phyloP scores from a whole-genome alignment of 352 stramenopile genomes.

The Phytopythium chamaehyphon region DNA sequence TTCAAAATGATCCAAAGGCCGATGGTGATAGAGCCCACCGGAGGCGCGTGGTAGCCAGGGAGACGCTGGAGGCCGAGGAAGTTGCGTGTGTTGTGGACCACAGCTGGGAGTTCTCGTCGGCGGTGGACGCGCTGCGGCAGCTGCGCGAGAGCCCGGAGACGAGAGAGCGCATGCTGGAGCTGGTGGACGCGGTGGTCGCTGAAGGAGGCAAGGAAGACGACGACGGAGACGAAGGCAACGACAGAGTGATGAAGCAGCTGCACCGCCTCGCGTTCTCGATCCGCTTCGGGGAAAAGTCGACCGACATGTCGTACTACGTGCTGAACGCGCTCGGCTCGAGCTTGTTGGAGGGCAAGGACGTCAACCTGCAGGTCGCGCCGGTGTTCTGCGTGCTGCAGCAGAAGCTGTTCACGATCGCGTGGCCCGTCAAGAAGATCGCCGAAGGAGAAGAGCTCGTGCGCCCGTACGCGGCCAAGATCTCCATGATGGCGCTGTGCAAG shows the following conservation, averaged over 20 bases:
- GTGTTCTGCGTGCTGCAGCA: conserved; percentile 43
- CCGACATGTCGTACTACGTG: conserved; percentile 53
- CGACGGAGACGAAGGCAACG: conserved; percentile 14
- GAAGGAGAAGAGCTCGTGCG: conserved; percentile 29
- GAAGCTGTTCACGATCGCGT: conserved; percentile 42
- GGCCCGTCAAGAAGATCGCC: conserved; percentile 26
- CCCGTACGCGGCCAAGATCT: conserved; percentile 45
- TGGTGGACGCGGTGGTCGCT: background rate
- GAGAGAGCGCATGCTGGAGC: background rate
- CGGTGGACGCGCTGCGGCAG: conserved; percentile 31
- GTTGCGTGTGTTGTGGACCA: conserved; percentile 24
- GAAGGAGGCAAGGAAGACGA: conserved; percentile 1
- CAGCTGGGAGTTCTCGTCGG: conserved; percentile 36
- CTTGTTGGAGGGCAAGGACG: conserved; percentile 28
- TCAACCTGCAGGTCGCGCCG: conserved; percentile 43
- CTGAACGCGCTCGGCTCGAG: conserved; percentile 36
- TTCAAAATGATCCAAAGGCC: background rate
- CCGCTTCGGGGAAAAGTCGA: conserved; percentile 31
- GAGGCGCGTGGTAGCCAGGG: conserved; percentile 17
- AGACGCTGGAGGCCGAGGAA: conserved; percentile 10
- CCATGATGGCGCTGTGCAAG: conserved; percentile 51
- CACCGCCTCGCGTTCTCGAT: conserved; percentile 47
- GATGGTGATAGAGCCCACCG: conserved; percentile 6
- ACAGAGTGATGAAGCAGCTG: conserved; percentile 27
- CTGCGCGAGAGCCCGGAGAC: conserved; percentile 8